Percentiles rank a stretch among this genome's conserved stretches.
Conservation (phyloP, 2,329 filamentous ascomycete genomes). For the Aspergillus sclerotialis region DNA sequence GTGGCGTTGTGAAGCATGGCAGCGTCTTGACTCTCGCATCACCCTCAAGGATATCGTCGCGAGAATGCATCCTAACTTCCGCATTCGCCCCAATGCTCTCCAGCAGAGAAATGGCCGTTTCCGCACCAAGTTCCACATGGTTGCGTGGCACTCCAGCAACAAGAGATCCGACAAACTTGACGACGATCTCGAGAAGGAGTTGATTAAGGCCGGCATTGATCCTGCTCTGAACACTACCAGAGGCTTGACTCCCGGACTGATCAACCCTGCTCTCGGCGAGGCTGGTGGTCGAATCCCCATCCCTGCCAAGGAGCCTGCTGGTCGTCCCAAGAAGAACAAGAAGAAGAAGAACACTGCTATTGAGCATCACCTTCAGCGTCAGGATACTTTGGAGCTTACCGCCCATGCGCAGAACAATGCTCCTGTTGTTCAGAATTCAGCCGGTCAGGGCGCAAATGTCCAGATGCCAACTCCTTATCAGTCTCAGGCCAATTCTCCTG, state of each 20-base stretch:
- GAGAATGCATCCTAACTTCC: slow-evolving; percentile 17
- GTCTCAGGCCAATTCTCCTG: no score
- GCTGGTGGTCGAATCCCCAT: slow-evolving; percentile 13
- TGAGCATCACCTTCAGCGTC: background rate
- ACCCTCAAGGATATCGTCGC: slow-evolving; percentile 19
- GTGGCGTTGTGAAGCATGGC: slow-evolving; percentile 26
- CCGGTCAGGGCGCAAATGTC: no score
- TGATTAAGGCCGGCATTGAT: slow-evolving; percentile 7
- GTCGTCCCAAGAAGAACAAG: no score
- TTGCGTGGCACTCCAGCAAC: slow-evolving; percentile 21
- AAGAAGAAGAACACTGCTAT: background rate
- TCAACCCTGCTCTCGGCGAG: slow-evolving; percentile 13
- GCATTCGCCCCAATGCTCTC: slow-evolving; percentile 16
- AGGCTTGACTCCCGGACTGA: slow-evolving; percentile 16
- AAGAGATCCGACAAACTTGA: slow-evolving; percentile 12
- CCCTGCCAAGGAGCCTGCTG: slow-evolving; percentile 2
- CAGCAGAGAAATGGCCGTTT: slow-evolving; percentile 22
- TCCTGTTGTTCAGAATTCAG: no score
- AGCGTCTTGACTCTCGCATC: slow-evolving; percentile 22
- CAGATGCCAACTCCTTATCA: no score
- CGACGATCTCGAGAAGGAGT: slow-evolving; percentile 1
- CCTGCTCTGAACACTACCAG: slow-evolving; percentile 11
- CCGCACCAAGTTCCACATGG: slow-evolving; percentile 16
- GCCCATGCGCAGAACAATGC: no score
- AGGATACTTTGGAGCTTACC: no score